Evolutionary conservation across 805 yeast genomes (phyloP).

Genomic region (Yarrowia sp.): DNA sequence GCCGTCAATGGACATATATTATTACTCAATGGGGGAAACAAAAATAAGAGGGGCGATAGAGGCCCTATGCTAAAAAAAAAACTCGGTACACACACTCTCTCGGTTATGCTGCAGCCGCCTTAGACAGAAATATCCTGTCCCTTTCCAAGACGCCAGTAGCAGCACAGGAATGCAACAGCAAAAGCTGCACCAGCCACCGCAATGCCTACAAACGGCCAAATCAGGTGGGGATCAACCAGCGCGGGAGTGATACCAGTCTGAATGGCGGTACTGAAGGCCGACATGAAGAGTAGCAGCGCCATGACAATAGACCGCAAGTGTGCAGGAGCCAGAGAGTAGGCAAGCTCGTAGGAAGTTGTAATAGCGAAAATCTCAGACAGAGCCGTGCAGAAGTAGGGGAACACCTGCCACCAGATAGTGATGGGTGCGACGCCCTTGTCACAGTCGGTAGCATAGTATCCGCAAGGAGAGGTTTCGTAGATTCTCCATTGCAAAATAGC

Average conservation of each 20-base stretch:
- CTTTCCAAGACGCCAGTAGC: constrained; percentile 12
- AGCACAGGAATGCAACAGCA: constrained; percentile 31
- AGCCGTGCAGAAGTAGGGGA: constrained; percentile 45
- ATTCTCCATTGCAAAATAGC: constrained; percentile 50
- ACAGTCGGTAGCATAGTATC: constrained; percentile 39
- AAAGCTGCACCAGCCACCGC: constrained; percentile 41
- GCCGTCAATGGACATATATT: no score
- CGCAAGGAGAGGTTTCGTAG: constrained; percentile 52
- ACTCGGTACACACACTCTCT: background rate
- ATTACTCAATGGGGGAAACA: no score
- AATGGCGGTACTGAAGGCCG: constrained; percentile 50
- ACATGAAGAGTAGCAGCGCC: constrained; percentile 41
- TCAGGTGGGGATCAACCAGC: constrained; percentile 43
- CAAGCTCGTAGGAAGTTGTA: constrained; percentile 52
- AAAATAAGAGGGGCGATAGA: background rate
- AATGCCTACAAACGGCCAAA: constrained; percentile 45
- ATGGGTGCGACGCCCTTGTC: constrained; percentile 38
- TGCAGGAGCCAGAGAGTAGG: constrained; percentile 51
- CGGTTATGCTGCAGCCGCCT: background rate
- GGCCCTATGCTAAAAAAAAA: background rate
- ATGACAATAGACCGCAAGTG: constrained; percentile 51
- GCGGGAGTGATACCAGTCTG: constrained; percentile 44
- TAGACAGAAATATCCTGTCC: background rate
- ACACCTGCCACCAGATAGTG: constrained; percentile 39
- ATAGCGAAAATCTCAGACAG: constrained; percentile 53